Evolutionary conservation across 2,329 filamentous ascomycete genomes (phyloP).

Genomic region (Venturia aucupariae): DNA sequence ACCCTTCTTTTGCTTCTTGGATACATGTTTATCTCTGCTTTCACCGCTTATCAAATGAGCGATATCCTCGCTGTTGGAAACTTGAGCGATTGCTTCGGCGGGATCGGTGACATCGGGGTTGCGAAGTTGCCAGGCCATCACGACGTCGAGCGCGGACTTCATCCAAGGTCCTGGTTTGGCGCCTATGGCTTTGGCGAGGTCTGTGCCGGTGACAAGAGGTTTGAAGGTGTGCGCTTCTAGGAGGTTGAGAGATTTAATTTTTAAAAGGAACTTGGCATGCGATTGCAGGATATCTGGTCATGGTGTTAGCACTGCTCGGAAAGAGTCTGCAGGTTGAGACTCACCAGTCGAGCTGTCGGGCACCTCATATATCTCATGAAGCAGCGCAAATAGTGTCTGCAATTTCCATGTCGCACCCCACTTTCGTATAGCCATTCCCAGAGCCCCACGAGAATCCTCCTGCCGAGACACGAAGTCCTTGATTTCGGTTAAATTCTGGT

Average conservation of each 20-base stretch:
- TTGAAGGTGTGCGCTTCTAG: slow-evolving; percentile 40
- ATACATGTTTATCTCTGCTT: slow-evolving; percentile 14
- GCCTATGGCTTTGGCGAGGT: slow-evolving; percentile 57
- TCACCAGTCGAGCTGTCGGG: slow-evolving; percentile 34
- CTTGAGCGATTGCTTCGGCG: slow-evolving; percentile 18
- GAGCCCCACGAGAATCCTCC: slow-evolving; percentile 46
- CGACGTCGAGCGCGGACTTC: slow-evolving; percentile 65
- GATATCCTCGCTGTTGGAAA: not conserved
- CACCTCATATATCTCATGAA: slow-evolving; percentile 49
- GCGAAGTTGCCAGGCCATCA: slow-evolving; percentile 80
- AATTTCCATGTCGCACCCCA: slow-evolving; percentile 68
- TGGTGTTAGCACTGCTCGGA: not conserved
- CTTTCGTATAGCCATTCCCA: slow-evolving; percentile 65
- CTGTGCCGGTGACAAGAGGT: slow-evolving; percentile 59
- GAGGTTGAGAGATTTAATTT: slow-evolving; percentile 42
- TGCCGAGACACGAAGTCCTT: slow-evolving; percentile 37
- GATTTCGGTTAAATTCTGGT: slow-evolving; percentile 55
- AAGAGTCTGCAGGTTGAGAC: slow-evolving; percentile 18
- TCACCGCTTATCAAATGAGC: not conserved
- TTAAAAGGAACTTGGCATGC: slow-evolving; percentile 46
- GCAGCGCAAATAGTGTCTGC: slow-evolving; percentile 58
- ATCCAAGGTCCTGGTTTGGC: slow-evolving; percentile 77
- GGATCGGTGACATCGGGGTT: slow-evolving; percentile 58
- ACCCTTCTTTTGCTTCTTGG: slow-evolving; percentile 28
- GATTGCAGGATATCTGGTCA: slow-evolving; percentile 35